Evolutionary conservation across 2,329 filamentous ascomycete genomes (phyloP), one percentile per base, ranked within the genome.

Genomic region (Ascochyta viciae-villosae): DNA sequence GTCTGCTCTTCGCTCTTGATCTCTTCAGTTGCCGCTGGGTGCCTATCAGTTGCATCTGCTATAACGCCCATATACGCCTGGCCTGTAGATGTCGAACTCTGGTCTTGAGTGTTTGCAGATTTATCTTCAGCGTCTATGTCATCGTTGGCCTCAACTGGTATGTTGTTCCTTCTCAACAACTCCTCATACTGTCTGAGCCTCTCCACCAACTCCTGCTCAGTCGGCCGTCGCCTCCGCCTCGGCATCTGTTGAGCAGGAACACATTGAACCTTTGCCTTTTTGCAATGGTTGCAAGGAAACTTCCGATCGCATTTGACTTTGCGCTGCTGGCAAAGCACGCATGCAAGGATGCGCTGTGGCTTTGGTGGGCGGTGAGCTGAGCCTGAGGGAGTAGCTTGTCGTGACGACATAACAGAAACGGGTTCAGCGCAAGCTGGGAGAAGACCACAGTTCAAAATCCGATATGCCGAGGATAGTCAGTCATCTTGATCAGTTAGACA

Each of bases 201-300:
- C 6, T 89, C 86, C 48, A 91, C 78, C 37, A 92, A 78, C 54
- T 90, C 88, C 67, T 84, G 84, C 74, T 92, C 89, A 22, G 88
- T 85, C 41, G 90, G 86, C 50, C 86, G 85, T 73, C 68, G 87
- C 76, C 67, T 86, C 79, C 70, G 87, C 78, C 69, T 85, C 77
- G 66, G 85, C 77, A 61, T 84, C 75, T 73, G 67, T 5, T 73
- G 66, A 1, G 76, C 74, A 3, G 79, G 77, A 4, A 82, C 65
- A 61, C 74, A 77, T 53, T 71, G 60, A 13, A 57, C 62, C 1
- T 65, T 58, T 23, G 64, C 52, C 40, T 66, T 74, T 26, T 54
- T 59, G 49, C 74, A 77, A 43, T 73, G 68, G 8, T 62, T 49
- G 49, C 74, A 77, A 2, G 74, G 74, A n/a, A 60, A 74, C 23